Evolutionary conservation across 495 filamentous ascomycete species (phyloP).

Genomic region (Daldinia decipiens): DNA sequence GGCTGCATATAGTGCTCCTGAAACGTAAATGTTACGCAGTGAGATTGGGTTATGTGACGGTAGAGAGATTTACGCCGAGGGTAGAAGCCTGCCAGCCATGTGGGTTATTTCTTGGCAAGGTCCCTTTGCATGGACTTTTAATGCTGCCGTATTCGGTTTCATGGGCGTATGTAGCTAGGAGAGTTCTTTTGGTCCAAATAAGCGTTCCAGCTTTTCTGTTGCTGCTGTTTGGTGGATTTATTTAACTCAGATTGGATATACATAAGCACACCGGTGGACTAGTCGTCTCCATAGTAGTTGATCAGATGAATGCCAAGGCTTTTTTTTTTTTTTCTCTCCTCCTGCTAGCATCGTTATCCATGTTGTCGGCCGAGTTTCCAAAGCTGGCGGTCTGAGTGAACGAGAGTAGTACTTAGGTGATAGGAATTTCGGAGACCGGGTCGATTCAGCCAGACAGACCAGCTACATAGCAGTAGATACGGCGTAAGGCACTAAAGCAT

Average conservation of each 20-base stretch:
- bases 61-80: constrained; percentile 25
- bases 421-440: constrained; percentile 29
- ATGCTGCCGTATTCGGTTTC: constrained; percentile 2
- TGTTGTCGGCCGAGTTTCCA: constrained; percentile 24
- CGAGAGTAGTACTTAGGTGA: constrained; percentile 16
- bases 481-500: constrained; percentile 1
- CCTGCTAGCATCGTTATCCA: constrained; percentile 26
- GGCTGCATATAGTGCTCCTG: not conserved
- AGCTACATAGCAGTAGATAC: not conserved
- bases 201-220: not conserved
- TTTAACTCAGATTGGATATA: not conserved
- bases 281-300: constrained; percentile 14
- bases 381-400: constrained; percentile 3
- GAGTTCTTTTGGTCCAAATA: not conserved
- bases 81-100: constrained; percentile 21
- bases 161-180: not conserved
- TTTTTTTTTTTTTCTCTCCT: not conserved
- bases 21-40: constrained; percentile 3
- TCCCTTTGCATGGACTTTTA: constrained; percentile 19
- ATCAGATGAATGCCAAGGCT: constrained; percentile 21
- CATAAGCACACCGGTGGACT: not conserved
- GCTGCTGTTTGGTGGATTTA: not conserved
- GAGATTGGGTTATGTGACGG: constrained; percentile 19
- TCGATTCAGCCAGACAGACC: constrained; percentile 26
- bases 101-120: constrained; percentile 31